Conservation (phyloP, 176 grass and related monocot species). For the Leersia perrieri region DNA sequence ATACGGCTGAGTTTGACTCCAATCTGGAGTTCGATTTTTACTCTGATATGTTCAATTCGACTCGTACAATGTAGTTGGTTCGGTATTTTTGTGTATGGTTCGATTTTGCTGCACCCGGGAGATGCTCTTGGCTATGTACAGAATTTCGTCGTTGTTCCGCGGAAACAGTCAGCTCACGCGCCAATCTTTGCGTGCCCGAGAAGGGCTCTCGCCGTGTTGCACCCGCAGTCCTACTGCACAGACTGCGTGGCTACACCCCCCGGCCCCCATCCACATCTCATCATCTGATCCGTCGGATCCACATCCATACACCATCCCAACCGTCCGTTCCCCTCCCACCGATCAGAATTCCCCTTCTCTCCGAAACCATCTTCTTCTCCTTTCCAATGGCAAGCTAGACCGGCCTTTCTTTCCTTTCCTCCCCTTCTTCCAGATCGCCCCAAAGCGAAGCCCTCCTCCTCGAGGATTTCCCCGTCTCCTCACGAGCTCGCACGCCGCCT, state of each 20-base stretch:
- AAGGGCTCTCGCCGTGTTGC: conserved; percentile 25
- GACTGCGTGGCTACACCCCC: neutral
- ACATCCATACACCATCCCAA: neutral
- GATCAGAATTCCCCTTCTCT: conserved; percentile 16
- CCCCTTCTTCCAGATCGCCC: conserved; percentile 31
- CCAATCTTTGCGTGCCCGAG: conserved; percentile 45
- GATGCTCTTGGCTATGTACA: no score
- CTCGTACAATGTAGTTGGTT: no score
- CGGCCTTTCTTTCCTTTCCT: conserved; percentile 5
- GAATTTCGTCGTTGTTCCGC: neutral
- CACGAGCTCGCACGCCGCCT: no score
- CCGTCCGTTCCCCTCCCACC: conserved; percentile 7
- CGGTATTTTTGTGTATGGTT: no score
- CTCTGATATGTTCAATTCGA: no score
- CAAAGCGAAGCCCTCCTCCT: conserved; percentile 1
- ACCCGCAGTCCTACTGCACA: neutral
- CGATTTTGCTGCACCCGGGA: no score
- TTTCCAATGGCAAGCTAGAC: neutral
- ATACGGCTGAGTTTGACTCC: no score
- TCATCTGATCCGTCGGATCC: conserved; percentile 22
- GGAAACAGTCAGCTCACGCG: neutral
- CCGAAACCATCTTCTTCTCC: conserved; percentile 29
- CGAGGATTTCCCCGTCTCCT: no score
- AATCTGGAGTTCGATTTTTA: no score
- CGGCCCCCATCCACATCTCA: neutral